phyloP scores from a whole-genome alignment of 805 yeast species.

The Yarrowia sp. region DNA sequence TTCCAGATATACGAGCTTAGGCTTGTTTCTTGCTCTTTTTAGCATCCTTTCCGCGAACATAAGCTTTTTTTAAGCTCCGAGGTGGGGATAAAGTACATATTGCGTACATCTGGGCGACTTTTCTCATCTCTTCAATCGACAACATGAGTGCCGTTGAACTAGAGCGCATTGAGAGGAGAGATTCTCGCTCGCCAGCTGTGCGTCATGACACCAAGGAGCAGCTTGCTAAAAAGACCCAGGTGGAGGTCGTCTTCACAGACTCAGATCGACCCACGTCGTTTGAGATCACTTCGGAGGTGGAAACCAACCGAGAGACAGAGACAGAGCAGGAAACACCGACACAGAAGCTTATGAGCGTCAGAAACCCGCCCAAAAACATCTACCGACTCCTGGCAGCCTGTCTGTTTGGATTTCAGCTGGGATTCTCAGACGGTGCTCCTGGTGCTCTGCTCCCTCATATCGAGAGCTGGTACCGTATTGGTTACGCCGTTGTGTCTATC shows the following conservation, averaged over 20 bases:
- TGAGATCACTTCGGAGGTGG: background rate
- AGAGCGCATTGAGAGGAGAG: background rate
- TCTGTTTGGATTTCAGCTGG: slow-evolving; percentile 8
- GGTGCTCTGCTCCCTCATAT: slow-evolving; percentile 22
- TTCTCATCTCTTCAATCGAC: background rate
- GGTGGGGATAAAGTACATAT: background rate
- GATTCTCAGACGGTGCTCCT: slow-evolving; percentile 12
- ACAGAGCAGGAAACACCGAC: background rate
- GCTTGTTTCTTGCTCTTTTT: background rate
- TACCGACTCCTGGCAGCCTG: slow-evolving; percentile 6
- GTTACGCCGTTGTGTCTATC: slow-evolving; percentile 13
- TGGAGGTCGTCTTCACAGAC: background rate
- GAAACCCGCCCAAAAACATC: background rate
- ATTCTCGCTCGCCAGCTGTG: background rate
- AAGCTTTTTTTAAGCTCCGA: background rate
- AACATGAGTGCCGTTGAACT: background rate
- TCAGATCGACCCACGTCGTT: background rate
- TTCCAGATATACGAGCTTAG: background rate
- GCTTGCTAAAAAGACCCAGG: background rate
- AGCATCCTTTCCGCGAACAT: background rate
- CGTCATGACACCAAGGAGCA: background rate
- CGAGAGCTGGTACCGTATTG: slow-evolving; percentile 9
- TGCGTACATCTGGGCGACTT: background rate
- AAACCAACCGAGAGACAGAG: background rate
- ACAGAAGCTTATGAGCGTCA: background rate